Base-by-base conservation (phyloP, 768 basidiomycete species). In the Trametes meyenii region DNA sequence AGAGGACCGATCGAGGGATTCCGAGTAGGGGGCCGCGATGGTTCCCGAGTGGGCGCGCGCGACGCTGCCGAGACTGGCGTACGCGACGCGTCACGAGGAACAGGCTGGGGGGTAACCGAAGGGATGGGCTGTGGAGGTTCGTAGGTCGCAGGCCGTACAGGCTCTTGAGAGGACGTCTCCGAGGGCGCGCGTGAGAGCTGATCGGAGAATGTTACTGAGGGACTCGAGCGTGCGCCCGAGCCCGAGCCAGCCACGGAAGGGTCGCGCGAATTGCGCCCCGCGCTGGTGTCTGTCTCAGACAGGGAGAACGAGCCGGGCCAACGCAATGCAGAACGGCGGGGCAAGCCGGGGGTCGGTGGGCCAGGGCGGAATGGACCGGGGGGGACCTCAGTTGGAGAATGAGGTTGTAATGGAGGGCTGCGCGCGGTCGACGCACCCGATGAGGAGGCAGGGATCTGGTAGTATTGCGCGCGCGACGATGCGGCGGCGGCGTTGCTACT, bases 271-370 rank as follows among this genome's bases (percentile, higher is more conserved):
- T 33, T 16, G 24, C 50, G 35, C 23, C 45, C 29, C 17, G 50
- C 45, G 14, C 46, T 54, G 8, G 58, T 68, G 17, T 68, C 66
- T 1, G 65, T 65, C 52, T 67, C 69, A 0, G 71, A 67, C 42
- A 16, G 53, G 26, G 67, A 61, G 55, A 69, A 72, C 26, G 64
- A 64, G 12, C 71, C 71, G 14, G 71, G 71, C 1, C 71, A 50
- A 24, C 63, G 64, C 12, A 70, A 46, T 6, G 67, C 63, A 2
- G 66, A 66, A n/a, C 71, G 67, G 6, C 66, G 63, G 8, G 64
- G 62, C 13, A 58, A 23, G 2, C 56, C 54, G 8, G 65, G 52
- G 0, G 65, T 46, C 0, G 61, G 51, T 11, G 62, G 24, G 19
- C 14, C 8, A 2, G 52, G 48, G 7, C 56, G 39, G 17, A 39